phyloP scores from a whole-genome alignment of 352 stramenopile species.

The Aphanomyces euteiches region DNA sequence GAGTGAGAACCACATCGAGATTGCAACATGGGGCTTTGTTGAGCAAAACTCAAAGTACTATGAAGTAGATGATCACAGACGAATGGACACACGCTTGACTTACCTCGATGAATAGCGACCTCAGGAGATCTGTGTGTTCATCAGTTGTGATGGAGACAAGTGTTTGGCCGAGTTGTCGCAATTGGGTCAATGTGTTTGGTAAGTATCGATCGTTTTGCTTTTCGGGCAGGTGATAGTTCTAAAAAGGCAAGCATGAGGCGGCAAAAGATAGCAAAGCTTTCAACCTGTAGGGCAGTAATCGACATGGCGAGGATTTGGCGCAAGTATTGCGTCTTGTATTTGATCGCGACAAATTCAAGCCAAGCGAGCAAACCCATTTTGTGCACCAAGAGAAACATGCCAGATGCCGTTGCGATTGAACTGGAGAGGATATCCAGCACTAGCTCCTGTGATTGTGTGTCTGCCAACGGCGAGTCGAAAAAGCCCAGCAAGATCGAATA shows the following conservation, averaged over 20 bases:
- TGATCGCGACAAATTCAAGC: constrained; percentile 43
- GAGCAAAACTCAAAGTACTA: constrained; percentile 17
- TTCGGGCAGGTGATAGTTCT: constrained; percentile 25
- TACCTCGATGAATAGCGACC: not conserved
- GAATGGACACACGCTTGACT: not conserved
- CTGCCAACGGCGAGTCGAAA: constrained; percentile 65
- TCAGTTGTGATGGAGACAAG: not conserved
- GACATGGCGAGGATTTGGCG: not conserved
- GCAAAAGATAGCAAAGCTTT: not conserved
- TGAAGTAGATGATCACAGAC: not conserved
- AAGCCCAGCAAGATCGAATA: constrained; percentile 80
- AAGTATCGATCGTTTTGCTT: constrained; percentile 9
- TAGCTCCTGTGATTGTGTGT: constrained; percentile 71
- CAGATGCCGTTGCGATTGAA: constrained; percentile 47
- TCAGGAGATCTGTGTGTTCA: not conserved
- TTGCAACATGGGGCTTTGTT: not conserved
- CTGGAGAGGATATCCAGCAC: constrained; percentile 57
- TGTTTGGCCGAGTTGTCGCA: constrained; percentile 15
- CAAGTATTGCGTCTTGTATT: not conserved
- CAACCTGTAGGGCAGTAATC: too few species aligned
- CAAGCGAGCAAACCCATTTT: constrained; percentile 68
- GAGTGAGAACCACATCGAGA: constrained; percentile 21
- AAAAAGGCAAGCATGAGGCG: not conserved
- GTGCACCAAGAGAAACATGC: constrained; percentile 51
- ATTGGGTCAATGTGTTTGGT: constrained; percentile 14